These are phyloP conservation scores for Aspergillus pseudotamarii DNA, from an alignment of 2,329 filamentous ascomycete species.

Conservation along the genomic window DNA sequence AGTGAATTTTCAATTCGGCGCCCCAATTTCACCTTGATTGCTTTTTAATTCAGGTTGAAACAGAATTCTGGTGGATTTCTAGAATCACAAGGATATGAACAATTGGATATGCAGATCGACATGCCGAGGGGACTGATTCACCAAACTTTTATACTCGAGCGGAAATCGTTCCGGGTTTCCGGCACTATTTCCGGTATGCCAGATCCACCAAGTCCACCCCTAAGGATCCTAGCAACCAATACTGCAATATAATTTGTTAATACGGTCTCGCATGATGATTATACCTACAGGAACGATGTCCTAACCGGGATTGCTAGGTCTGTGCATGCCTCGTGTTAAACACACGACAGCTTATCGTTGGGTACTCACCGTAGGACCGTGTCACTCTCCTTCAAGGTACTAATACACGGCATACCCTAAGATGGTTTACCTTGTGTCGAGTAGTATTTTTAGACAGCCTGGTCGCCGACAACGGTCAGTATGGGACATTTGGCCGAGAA, in stretches of 20 bases:
- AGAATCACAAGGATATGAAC: too few relatives aligned
- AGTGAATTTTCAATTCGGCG: too few relatives aligned
- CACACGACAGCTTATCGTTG: background rate
- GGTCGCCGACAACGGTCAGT: background rate
- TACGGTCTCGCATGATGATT: too few relatives aligned
- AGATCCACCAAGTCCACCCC: too few relatives aligned
- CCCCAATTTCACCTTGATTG: too few relatives aligned
- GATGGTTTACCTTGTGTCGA: background rate
- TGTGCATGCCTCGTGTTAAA: background rate
- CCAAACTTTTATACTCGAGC: too few relatives aligned
- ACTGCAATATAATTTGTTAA: background rate
- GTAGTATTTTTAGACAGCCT: background rate
- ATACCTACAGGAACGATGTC: background rate
- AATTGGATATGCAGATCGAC: too few relatives aligned
- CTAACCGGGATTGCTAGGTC: background rate
- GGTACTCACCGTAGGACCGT: background rate
- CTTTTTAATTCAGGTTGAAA: too few relatives aligned
- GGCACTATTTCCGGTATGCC: background rate
- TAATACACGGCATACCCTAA: background rate
- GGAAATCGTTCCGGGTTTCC: slow-evolving; percentile 1
- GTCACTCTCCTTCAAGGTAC: background rate
- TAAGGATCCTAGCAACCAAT: too few relatives aligned
- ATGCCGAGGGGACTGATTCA: too few relatives aligned
- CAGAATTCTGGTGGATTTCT: too few relatives aligned
- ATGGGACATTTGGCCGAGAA: background rate